Evolutionary conservation across 768 basidiomycete genomes (phyloP).

Genomic region (Crassisporium funariophilum): DNA sequence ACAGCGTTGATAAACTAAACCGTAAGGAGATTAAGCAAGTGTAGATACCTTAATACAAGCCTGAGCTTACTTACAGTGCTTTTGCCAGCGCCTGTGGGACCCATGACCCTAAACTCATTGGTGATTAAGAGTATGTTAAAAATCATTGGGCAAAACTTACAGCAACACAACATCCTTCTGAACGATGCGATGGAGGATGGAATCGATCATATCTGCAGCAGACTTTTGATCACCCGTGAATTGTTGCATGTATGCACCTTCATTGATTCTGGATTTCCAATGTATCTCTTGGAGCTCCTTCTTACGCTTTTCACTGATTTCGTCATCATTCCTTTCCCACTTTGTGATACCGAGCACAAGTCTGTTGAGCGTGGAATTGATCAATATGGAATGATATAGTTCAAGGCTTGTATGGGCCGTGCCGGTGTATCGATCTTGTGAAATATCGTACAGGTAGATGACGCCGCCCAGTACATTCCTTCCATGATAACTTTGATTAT

Average conservation of each 20-base stretch:
- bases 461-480: neutral
- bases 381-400: conserved; percentile 3
- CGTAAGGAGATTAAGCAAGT: neutral
- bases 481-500: too few species aligned
- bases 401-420: conserved; percentile 5
- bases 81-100: conserved; percentile 12
- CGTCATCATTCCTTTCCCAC: neutral
- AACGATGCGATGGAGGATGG: neutral
- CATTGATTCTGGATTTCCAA: conserved; percentile 4
- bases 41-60: too few species aligned
- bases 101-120: conserved; percentile 10
- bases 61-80: conserved; percentile 12
- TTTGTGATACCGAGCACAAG: conserved; percentile 8
- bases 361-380: neutral
- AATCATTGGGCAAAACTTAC: neutral
- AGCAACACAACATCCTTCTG: neutral
- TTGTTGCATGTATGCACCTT: neutral
- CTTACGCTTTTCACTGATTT: conserved; percentile 1
- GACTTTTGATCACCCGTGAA: neutral
- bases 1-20: conserved; percentile 14
- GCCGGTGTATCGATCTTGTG: conserved; percentile 3
- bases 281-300: neutral
- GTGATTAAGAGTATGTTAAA: conserved; percentile 1
- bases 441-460: conserved; percentile 12
- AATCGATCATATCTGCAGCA: conserved; percentile 2